phyloP scores from a whole-genome alignment of 2,329 filamentous ascomycete genomes.

The Cercospora sp. region DNA sequence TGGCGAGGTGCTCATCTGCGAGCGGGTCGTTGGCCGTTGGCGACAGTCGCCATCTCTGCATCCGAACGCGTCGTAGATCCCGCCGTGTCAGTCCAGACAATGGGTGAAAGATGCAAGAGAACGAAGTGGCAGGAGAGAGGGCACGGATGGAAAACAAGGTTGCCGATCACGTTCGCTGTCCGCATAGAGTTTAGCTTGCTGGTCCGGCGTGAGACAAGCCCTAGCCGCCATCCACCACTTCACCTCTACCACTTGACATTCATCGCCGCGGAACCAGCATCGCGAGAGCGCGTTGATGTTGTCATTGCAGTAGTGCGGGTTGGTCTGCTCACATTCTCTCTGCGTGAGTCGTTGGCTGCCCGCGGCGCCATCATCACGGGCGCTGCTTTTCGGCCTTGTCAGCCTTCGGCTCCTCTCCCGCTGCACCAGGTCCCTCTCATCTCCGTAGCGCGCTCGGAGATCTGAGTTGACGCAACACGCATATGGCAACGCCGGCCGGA shows the following conservation, averaged over 20 bases:
- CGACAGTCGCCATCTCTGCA: not conserved
- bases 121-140: not conserved
- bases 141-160: not conserved
- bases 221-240: not conserved
- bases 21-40: not conserved
- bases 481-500: slow-evolving; percentile 14
- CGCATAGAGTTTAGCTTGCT: not conserved
- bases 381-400: slow-evolving; percentile 5
- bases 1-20: not conserved
- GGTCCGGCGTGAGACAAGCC: not conserved
- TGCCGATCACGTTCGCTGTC: not conserved
- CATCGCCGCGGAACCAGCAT: not conserved
- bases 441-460: slow-evolving; percentile 25
- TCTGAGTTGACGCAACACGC: slow-evolving; percentile 17
- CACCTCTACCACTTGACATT: not conserved
- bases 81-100: not conserved
- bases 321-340: not conserved
- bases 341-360: not conserved
- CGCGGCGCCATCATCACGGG: not conserved
- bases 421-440: slow-evolving; percentile 17
- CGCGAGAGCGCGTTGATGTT: not conserved
- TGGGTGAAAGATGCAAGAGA: not conserved
- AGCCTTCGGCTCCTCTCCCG: slow-evolving; percentile 25
- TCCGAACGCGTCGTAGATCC: not conserved
- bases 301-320: not conserved